Base-by-base conservation (phyloP, 305 asterid genomes). In the Nicotiana rustica region DNA sequence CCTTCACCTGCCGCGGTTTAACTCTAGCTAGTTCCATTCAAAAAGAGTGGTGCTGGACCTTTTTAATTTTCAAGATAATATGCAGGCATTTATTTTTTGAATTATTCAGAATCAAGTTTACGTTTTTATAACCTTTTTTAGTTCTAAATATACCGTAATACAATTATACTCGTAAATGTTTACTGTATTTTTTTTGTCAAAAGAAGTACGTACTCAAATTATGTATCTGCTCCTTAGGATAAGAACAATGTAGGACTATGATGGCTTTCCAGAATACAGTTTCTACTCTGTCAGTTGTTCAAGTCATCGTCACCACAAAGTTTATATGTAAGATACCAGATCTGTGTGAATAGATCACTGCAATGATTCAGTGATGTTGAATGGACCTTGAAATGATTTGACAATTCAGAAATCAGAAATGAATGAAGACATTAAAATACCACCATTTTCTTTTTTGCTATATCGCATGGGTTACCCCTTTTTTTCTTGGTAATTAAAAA, bases 331-430 rank as follows among this genome's bases (percentile, higher is more conserved):
- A 6, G 19, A 59, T 15, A 59, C 3, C 5, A 57, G 10, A 2
- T 59, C 25, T 59, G 21, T 59, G 25, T 59, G 64, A 59, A 59
- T 59, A 59, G 29, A 59, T 59, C 18, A 6, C 25, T 59, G 59
- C 25, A 17, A 8, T n/a, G 29, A 59, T 59, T n/a, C 29, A 59
- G 29, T 59, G 65, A 59, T 18, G 12, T 59, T 6, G 65, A 59
- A 59, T n/a, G 65, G 65, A 59, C 65, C 65, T 59, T 59, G 65
- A n/a, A n/a, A 59, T 59, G 65, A 59, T 59, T 59, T 59, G 65
- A 59, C 65, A 59, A 59, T n/a, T 59, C 65, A 59, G 25, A n/a
- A 52, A 17, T 1, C 0, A 25, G 25, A 25, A 25, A 25, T 25
- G 0, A 25, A 25, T 25, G 25, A 52, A 52, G 57, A 52, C 57